These are phyloP conservation scores for Sporothrix curviconia DNA, from an alignment of 2,329 filamentous ascomycete species.

Conservation along the genomic window DNA sequence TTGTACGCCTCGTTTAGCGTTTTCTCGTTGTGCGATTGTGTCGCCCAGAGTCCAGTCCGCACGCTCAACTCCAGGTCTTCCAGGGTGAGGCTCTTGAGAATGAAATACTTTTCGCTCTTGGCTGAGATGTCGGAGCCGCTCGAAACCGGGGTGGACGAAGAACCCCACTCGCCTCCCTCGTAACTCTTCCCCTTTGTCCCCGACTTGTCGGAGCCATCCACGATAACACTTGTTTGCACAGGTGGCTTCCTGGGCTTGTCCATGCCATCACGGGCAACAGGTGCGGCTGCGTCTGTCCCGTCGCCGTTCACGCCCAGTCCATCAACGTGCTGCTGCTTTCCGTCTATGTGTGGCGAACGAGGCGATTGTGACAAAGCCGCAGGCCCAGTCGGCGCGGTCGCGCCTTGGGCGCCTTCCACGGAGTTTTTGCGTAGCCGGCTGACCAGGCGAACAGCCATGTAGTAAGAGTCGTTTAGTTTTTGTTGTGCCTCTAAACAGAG, in stretches of 20 bases:
- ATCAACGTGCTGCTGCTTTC: too few species aligned
- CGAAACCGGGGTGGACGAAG: not conserved
- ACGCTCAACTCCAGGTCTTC: conserved; percentile 87
- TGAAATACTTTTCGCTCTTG: conserved; percentile 68
- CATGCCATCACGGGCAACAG: too few species aligned
- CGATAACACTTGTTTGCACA: conserved; percentile 1
- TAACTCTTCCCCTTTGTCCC: not conserved
- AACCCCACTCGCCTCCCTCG: too few species aligned
- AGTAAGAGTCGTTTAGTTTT: conserved; percentile 84
- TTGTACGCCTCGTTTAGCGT: conserved; percentile 74
- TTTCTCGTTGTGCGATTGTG: conserved; percentile 89
- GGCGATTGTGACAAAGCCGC: conserved; percentile 28
- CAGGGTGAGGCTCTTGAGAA: conserved; percentile 85
- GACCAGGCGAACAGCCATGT: conserved; percentile 77
- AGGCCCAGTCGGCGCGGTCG: conserved; percentile 50
- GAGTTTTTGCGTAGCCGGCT: conserved; percentile 66
- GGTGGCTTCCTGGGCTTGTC: not conserved
- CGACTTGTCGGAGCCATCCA: conserved; percentile 9
- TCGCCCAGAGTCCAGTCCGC: conserved; percentile 86
- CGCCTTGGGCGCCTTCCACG: conserved; percentile 39
- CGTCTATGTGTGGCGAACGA: too few species aligned
- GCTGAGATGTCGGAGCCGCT: not conserved
- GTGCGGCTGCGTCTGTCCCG: too few species aligned
- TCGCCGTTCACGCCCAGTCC: not conserved
- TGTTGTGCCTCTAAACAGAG: conserved; percentile 71